Evolutionary conservation across 2,329 filamentous ascomycete genomes (phyloP).

Genomic region (Trichoderma citrinoviride): DNA sequence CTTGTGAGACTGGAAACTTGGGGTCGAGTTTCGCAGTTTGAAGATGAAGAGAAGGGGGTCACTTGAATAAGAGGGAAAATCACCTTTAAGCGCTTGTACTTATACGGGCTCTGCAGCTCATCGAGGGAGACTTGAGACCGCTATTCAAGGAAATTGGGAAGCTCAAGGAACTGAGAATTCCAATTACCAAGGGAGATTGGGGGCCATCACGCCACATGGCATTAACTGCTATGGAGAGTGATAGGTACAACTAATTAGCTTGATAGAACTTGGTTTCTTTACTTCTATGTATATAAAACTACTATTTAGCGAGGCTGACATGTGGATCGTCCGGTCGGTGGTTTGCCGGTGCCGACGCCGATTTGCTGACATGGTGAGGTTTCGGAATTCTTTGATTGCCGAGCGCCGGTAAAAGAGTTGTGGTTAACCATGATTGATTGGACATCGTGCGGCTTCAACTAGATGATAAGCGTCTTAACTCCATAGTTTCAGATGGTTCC

Average conservation of each 20-base stretch:
- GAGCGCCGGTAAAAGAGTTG: not conserved
- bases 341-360: not conserved
- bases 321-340: conserved; percentile 3
- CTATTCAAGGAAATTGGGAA: not conserved
- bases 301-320: not conserved
- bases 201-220: not conserved
- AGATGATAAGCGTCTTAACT: not conserved
- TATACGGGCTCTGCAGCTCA: not conserved
- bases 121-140: not conserved
- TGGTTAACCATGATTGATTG: too few species aligned
- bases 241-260: not conserved
- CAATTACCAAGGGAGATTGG: not conserved
- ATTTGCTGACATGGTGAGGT: not conserved
- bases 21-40: not conserved
- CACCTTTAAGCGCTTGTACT: too few species aligned
- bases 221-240: not conserved
- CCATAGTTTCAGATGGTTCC: too few species aligned
- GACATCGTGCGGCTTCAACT: not conserved
- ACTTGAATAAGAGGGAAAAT: too few species aligned
- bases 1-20: not conserved
- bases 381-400: not conserved
- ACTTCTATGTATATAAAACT: not conserved
- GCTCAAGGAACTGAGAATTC: too few species aligned
- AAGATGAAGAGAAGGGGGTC: too few species aligned
- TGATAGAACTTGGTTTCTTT: not conserved